Conservation (phyloP, 2,329 filamentous ascomycete species). For the Microsporum canis region DNA sequence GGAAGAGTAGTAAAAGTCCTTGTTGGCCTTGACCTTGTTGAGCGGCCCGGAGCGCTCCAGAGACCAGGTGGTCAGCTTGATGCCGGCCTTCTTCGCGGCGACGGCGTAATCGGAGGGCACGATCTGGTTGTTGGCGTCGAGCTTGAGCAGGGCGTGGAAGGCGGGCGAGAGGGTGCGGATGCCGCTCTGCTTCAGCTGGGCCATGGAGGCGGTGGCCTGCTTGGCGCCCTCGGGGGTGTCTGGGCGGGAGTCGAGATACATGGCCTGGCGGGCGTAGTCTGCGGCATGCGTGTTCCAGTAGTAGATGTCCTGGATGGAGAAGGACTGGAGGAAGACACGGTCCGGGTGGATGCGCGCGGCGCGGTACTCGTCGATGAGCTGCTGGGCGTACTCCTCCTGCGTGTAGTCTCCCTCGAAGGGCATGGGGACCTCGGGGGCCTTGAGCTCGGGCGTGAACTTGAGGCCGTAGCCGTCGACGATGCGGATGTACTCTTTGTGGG, state of each 20-base stretch:
- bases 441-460: conserved; percentile 56
- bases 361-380: conserved; percentile 52
- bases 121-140: conserved; percentile 37
- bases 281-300: conserved; percentile 57
- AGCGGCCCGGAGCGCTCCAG: conserved; percentile 56
- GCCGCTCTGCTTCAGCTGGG: conserved; percentile 45
- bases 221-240: conserved; percentile 42
- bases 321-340: conserved; percentile 54
- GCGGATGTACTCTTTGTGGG: conserved; percentile 51
- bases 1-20: conserved; percentile 43
- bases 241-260: conserved; percentile 54
- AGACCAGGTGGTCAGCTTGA: conserved; percentile 58
- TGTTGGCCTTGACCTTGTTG: conserved; percentile 38
- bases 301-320: conserved; percentile 51
- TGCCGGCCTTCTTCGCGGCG: conserved; percentile 48
- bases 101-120: conserved; percentile 52
- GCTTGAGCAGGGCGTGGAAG: conserved; percentile 49
- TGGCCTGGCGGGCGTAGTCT: conserved; percentile 49
- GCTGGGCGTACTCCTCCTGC: conserved; percentile 52
- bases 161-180: conserved; percentile 54
- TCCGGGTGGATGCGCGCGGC: conserved; percentile 41
- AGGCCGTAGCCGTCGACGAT: conserved; percentile 48
- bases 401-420: conserved; percentile 56
- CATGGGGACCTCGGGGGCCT: conserved; percentile 58
- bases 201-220: conserved; percentile 46